Conservation (phyloP, 192 early-diverging fungal species). For the Coemansia sp. region DNA sequence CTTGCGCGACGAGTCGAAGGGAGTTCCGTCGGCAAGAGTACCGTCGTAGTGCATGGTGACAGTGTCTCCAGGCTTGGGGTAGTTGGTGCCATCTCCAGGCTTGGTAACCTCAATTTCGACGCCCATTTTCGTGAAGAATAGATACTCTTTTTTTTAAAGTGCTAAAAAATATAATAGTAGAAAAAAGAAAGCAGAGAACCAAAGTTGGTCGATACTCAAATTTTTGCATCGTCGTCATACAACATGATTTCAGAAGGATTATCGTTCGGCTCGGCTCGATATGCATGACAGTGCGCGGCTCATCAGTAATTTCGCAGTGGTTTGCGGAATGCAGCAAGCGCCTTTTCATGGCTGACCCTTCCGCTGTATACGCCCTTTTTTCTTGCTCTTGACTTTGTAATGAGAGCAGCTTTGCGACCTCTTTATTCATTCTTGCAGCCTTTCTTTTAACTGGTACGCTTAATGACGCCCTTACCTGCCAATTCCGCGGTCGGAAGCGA, state of each 20-base stretch:
- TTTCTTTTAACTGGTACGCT: not conserved
- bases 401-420: not conserved
- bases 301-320: not conserved
- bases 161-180: not conserved
- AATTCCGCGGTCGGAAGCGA: constrained; percentile 6
- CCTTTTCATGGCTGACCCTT: no score
- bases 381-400: not conserved
- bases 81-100: constrained; percentile 29
- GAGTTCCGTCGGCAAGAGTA: constrained; percentile 63
- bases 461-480: constrained; percentile 8
- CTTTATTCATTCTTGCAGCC: not conserved
- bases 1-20: constrained; percentile 89
- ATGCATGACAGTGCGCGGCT: not conserved
- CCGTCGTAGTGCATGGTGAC: constrained; percentile 71
- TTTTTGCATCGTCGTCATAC: not conserved
- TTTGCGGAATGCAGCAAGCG: no score
- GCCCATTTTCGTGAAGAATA: constrained; percentile 20
- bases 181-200: not conserved
- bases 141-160: not conserved
- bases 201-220: not conserved
- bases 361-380: no score
- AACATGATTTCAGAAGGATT: not conserved
- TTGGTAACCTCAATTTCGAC: constrained; percentile 28
- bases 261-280: constrained; percentile 1
- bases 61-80: constrained; percentile 64